Evolutionary conservation across 352 stramenopile genomes (phyloP), one percentile per base, ranked within the genome.

Genomic region (Phytophthora colocasiae): DNA sequence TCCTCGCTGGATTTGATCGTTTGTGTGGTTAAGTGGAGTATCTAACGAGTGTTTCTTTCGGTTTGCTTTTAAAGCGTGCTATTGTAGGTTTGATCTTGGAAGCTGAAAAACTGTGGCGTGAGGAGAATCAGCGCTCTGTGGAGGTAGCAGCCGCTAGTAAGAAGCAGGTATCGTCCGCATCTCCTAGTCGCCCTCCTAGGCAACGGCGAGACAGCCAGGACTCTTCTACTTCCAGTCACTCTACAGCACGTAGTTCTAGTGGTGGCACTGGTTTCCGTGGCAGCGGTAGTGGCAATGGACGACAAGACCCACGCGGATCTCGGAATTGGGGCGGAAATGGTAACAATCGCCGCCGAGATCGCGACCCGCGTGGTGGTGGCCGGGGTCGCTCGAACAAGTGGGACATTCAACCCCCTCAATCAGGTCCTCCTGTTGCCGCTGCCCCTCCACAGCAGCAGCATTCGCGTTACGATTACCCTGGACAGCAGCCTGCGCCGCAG

Each of bases 51-150:
- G 38, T 58, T 51, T 4, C 41, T 6, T 14, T 49, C 53, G 41
- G n/a, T 17, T 57, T 44, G 45, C 65, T 40, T 17, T 55, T 51
- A 61, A 58, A 92, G 85, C 81, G 85, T 62, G 76, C 75, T 29
- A 84, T 93, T 69, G 69, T 91, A 51, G 70, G 70, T 52, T 71
- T 93, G 44, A 89, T 93, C 29, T 45, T 92, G 40, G 83, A 93
- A 61, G 77, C 85, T 11, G 82, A 93, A 32, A 86, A 85, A 38
- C 49, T 91, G 24, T 91, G 80, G 68, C 77, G 78, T 27, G 72
- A 87, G 48, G 82, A 91, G 49, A 83, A 75, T 36, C 66, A 75
- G 17, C 58, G 46, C 0, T 45, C 43, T 52, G 36, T 39, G 60
- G 66, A 70, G 47, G 27, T 34, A 73, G 44, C 40, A 43, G 41